Base-by-base conservation (phyloP, 805 yeast genomes). In the Lipomyces mesembrius region DNA sequence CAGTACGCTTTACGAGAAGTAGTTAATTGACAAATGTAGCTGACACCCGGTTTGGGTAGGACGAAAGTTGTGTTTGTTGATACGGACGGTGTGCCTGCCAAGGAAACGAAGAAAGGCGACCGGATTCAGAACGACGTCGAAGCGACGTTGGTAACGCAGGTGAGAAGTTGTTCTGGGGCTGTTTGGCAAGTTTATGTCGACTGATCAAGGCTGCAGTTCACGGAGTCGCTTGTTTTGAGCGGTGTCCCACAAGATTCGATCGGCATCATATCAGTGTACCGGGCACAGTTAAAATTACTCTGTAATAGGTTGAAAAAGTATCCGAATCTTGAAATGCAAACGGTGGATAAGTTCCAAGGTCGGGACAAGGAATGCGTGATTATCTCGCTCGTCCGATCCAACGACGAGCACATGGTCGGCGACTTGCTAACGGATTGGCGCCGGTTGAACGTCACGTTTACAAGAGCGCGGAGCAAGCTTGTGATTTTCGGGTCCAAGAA, bases 261-360 rank as follows among this genome's bases (percentile, higher is more conserved):
- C 65, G 99, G 99, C 6, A 87, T 95, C 0, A 91, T 95, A 87
- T 88, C 98, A 0, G 85, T 92, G 62, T 94, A 95, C 77, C 81
- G 96, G 51, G 91, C 93, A 0, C 99, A 95, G 75, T 77, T 92
- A 39, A 75, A 83, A 39, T 75, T 83, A n/a, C 77, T 89, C 54
- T 71, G 75, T 57, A 76, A 77, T 32, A 73, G 68, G 52, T 76
- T 76, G 67, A 73, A 66, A 53, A 75, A 69, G 17, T 72, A 78
- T 29, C 75, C 79, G 8, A 84, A 81, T 0, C 78, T 95, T 37
- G 98, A 95, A 72, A 83, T 91, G 39, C 80, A 94, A 64, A 95
- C 99, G 0, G 98, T 98, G 0, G 99, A 95, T 77, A 91, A 89
- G 74, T 94, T 90, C 74, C 99, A 95, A 78, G 99, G 99, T 0